Evolutionary conservation across 148 eudicot genomes (phyloP).

Genomic region (Chenopodium quinoa): DNA sequence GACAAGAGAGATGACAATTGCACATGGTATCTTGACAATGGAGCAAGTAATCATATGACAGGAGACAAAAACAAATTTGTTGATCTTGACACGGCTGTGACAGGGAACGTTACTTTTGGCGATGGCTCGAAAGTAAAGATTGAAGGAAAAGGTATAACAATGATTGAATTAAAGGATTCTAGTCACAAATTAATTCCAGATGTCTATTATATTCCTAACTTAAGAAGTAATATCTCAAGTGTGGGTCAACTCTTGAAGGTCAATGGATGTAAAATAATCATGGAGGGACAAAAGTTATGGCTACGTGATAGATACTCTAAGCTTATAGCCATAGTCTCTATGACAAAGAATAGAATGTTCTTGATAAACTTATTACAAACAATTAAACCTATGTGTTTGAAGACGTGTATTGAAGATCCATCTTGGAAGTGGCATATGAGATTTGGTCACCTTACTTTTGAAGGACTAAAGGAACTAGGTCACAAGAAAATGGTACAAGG

Average conservation of each 20-base stretch:
- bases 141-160: background rate
- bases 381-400: constrained; percentile 15
- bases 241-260: constrained; percentile 3
- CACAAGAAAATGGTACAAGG: constrained; percentile 13
- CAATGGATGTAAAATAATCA: background rate
- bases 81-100: background rate
- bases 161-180: no score
- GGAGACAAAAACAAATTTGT: background rate
- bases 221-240: constrained; percentile 4
- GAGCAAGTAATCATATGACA: background rate
- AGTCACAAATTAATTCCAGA: background rate
- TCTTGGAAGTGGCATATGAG: constrained; percentile 25
- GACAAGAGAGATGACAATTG: background rate
- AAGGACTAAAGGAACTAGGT: background rate
- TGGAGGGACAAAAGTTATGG: background rate
- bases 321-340: constrained; percentile 9
- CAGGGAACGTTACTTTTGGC: background rate
- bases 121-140: constrained; percentile 3
- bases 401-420: constrained; percentile 9
- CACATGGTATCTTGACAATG: no score
- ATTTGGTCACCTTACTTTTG: constrained; percentile 3
- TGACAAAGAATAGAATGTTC: constrained; percentile 19
- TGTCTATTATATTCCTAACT: background rate
- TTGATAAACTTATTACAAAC: background rate
- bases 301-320: background rate